These are phyloP conservation scores for Moesziomyces aphidis DNA, from an alignment of 1,284 basidiomycete species.

Conservation along the genomic window DNA sequence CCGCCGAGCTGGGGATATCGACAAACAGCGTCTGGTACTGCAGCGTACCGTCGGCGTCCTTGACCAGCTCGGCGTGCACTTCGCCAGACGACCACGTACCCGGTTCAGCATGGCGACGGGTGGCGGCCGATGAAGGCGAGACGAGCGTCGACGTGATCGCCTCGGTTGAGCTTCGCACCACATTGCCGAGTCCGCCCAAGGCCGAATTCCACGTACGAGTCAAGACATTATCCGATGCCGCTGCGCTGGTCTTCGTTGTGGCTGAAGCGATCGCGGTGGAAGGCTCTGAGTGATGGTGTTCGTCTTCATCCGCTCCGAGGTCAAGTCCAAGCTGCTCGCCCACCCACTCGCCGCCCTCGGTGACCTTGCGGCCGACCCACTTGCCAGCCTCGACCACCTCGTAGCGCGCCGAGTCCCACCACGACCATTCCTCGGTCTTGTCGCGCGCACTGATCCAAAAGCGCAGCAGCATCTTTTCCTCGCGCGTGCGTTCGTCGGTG, in stretches of 20 bases:
- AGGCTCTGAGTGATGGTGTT: neutral
- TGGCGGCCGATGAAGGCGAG: slow-evolving; percentile 14
- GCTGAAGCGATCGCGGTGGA: neutral
- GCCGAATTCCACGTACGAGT: slow-evolving; percentile 34
- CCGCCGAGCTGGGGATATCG: slow-evolving; percentile 55
- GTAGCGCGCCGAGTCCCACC: slow-evolving; percentile 46
- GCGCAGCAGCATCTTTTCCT: slow-evolving; percentile 55
- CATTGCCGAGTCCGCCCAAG: slow-evolving; percentile 27
- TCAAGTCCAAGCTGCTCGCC: slow-evolving; percentile 43
- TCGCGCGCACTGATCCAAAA: slow-evolving; percentile 59
- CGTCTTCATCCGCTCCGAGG: neutral
- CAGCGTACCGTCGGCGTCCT: slow-evolving; percentile 55
- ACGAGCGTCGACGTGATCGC: slow-evolving; percentile 28
- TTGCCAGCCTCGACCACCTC: slow-evolving; percentile 43
- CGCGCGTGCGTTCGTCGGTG: slow-evolving; percentile 43
- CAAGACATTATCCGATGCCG: slow-evolving; percentile 16
- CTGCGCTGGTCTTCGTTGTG: neutral
- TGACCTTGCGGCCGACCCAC: slow-evolving; percentile 48
- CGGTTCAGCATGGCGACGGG: slow-evolving; percentile 27
- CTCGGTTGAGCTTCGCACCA: slow-evolving; percentile 34
- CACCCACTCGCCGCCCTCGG: slow-evolving; percentile 47
- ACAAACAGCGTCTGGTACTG: slow-evolving; percentile 58
- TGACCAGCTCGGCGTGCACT: slow-evolving; percentile 58
- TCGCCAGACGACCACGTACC: slow-evolving; percentile 61
- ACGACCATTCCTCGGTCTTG: slow-evolving; percentile 52